These are phyloP conservation scores for Ganoderma sinense DNA, from an alignment of 1,284 basidiomycete genomes.

Conservation along the genomic window DNA sequence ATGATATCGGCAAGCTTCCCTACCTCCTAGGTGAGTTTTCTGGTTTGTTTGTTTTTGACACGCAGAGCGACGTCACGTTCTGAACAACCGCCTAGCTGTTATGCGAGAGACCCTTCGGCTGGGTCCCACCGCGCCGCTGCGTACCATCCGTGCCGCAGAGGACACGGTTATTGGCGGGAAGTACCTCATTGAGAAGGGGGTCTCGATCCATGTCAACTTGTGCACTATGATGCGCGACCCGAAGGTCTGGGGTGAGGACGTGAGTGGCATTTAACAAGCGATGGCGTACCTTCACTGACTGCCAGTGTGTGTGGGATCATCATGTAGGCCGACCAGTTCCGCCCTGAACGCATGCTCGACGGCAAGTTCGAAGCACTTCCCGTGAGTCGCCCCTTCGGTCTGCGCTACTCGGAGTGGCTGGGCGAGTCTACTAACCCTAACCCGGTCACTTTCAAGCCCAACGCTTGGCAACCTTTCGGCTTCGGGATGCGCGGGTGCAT, in stretches of 20 bases:
- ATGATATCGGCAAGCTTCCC: slow-evolving; percentile 51
- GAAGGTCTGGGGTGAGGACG: slow-evolving; percentile 56
- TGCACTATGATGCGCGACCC: slow-evolving; percentile 51
- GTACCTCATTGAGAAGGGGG: slow-evolving; percentile 47
- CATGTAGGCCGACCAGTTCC: slow-evolving; percentile 45
- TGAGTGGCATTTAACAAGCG: slow-evolving; percentile 30
- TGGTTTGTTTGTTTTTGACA: not conserved
- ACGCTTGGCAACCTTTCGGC: slow-evolving; percentile 55
- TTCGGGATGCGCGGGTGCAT: slow-evolving; percentile 51
- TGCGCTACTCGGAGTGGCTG: too few species aligned
- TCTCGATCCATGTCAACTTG: slow-evolving; percentile 41
- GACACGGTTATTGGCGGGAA: slow-evolving; percentile 47
- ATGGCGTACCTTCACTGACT: not conserved
- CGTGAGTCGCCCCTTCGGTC: slow-evolving; percentile 27
- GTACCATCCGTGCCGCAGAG: slow-evolving; percentile 43
- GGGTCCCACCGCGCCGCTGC: slow-evolving; percentile 47
- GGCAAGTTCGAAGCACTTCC: slow-evolving; percentile 52
- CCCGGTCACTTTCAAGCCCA: slow-evolving; percentile 34
- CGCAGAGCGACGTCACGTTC: not conserved
- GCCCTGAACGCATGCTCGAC: slow-evolving; percentile 56
- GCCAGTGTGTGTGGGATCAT: too few species aligned
- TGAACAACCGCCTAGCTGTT: slow-evolving; percentile 41
- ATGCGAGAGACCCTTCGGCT: slow-evolving; percentile 57
- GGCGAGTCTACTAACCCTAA: not conserved
- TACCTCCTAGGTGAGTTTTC: slow-evolving; percentile 47